phyloP scores from a whole-genome alignment of 1,284 basidiomycete species.

The Leccinum proliferum region DNA sequence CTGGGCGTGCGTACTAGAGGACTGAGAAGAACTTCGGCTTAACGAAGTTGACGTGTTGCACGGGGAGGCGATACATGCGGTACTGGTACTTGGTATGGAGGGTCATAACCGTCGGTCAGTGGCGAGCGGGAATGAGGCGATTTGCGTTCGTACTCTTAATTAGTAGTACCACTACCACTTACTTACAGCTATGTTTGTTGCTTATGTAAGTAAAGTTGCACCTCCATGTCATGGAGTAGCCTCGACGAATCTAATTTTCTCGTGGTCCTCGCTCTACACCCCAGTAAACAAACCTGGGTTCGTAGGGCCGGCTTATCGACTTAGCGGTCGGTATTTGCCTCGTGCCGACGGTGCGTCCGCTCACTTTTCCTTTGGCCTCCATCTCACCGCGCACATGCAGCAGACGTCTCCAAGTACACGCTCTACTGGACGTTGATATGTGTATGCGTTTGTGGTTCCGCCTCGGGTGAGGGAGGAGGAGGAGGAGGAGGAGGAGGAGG shows the following conservation, averaged over 20 bases:
- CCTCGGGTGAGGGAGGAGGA: constrained; percentile 27
- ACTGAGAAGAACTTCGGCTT: neutral
- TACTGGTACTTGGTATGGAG: neutral
- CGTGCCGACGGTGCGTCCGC: constrained; percentile 35
- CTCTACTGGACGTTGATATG: constrained; percentile 82
- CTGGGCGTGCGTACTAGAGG: neutral
- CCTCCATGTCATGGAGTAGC: neutral
- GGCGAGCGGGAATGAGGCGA: neutral
- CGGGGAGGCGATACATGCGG: neutral
- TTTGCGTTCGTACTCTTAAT: no score
- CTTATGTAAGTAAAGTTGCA: neutral
- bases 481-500: neutral
- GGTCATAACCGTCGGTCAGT: neutral
- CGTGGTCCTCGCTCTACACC: constrained; percentile 55
- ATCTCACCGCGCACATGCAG: neutral
- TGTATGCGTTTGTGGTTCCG: constrained; percentile 62
- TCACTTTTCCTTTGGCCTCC: neutral
- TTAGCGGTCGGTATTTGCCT: constrained; percentile 42
- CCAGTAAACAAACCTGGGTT: constrained; percentile 45
- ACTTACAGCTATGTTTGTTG: neutral
- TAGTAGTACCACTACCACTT: no score
- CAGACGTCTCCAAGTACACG: constrained; percentile 80
- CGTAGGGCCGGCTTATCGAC: constrained; percentile 32
- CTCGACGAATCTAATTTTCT: constrained; percentile 14
- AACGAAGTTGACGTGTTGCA: neutral